Conservation (phyloP, 257 asterid species). For the Parsonsia alboflavescens region DNA sequence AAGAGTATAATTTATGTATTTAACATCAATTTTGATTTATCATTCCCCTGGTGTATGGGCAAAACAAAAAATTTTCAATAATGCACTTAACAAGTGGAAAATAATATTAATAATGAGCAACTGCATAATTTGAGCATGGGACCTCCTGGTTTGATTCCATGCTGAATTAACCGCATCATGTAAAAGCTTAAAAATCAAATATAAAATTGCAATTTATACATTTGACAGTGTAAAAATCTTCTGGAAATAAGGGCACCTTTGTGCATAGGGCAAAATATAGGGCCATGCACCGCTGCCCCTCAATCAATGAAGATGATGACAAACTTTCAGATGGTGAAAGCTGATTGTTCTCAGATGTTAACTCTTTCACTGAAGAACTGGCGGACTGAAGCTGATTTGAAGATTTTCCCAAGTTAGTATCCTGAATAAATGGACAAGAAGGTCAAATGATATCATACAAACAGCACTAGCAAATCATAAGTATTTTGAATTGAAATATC, state of each 20-base stretch:
- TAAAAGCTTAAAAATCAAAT: not conserved
- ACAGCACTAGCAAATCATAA: not conserved
- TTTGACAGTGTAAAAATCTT: not conserved
- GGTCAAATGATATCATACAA: slow-evolving; percentile 1
- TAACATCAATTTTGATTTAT: too few relatives aligned
- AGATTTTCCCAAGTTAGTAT: slow-evolving; percentile 33
- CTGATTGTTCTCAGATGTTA: slow-evolving; percentile 39
- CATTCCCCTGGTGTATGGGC: too few relatives aligned
- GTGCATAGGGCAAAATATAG: slow-evolving; percentile 94
- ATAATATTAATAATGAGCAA: not conserved
- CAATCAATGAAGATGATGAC: slow-evolving; percentile 49
- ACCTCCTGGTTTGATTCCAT: not conserved
- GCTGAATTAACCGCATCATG: not conserved
- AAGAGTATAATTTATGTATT: not conserved
- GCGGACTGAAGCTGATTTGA: slow-evolving; percentile 39
- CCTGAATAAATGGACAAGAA: slow-evolving; percentile 36
- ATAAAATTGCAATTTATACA: not conserved
- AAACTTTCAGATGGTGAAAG: slow-evolving; percentile 49
- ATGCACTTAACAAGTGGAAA: too few relatives aligned
- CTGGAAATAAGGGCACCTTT: slow-evolving; percentile 42
- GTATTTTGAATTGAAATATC: not conserved
- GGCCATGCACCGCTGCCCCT: slow-evolving; percentile 81
- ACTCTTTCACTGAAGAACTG: slow-evolving; percentile 33
- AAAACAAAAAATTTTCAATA: too few relatives aligned
- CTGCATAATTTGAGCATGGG: not conserved